phyloP scores from a whole-genome alignment of 1,284 basidiomycete genomes.

The Bjerkandera adusta region DNA sequence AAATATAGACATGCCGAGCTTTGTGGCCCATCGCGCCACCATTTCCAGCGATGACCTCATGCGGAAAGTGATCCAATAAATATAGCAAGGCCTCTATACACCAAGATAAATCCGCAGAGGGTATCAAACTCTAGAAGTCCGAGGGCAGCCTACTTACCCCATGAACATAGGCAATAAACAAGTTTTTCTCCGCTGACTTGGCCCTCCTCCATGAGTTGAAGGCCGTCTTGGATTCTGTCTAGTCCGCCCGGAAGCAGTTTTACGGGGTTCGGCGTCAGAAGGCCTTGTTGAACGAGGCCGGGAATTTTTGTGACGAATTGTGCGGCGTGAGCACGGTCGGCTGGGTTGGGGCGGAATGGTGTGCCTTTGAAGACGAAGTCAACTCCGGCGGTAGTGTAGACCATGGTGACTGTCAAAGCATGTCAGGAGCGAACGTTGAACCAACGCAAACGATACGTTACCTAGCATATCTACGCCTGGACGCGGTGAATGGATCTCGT shows the following conservation, averaged over 20 bases:
- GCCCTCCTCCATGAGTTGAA: background rate
- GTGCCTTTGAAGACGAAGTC: background rate
- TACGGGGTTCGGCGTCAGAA: slow-evolving; percentile 1
- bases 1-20: too few species aligned
- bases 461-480: slow-evolving; percentile 5
- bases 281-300: background rate
- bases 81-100: too few species aligned
- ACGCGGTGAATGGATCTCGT: background rate
- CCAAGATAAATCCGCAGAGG: too few species aligned
- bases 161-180: too few species aligned
- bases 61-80: too few species aligned
- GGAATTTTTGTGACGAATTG: background rate
- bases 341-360: background rate
- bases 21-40: too few species aligned
- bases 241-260: slow-evolving; percentile 1
- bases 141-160: too few species aligned
- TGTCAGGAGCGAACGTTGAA: slow-evolving; percentile 9
- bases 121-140: too few species aligned
- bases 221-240: background rate
- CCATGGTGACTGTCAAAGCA: background rate
- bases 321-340: background rate
- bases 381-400: background rate
- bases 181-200: slow-evolving; percentile 3
- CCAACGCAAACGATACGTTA: too few species aligned
- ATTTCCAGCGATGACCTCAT: too few species aligned